Evolutionary conservation across 1,139 yeast species (phyloP), one percentile per base, ranked within the genome.

Genomic region (Hyphopichia buzzinii): DNA sequence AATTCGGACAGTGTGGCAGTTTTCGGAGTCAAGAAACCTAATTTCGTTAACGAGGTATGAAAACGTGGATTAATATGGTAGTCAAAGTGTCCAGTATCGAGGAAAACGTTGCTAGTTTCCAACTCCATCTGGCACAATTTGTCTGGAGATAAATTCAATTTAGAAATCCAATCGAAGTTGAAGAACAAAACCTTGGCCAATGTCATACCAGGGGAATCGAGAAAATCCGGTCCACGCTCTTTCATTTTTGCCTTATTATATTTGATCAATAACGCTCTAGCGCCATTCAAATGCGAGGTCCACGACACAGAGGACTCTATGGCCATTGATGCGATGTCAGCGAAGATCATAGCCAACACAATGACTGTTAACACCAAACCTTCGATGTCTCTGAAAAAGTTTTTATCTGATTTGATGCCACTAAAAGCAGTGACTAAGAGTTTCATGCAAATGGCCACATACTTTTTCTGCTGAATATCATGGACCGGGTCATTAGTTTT

Each of bases 301-400:
- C 52, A 48, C 28, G 43, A 38, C 12, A 34, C 39, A 3, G 44
- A 43, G 17, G 35, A 37, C 4, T 40, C 35, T 6, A 44, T 38
- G 34, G 44, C 49, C 31, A 45, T 34, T 19, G 38, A 33, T 24
- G 37, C 38, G 29, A 44, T 38, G 23, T 47, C 50, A 23, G 45
- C 46, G 19, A 44, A 46, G 13, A 46, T 39, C 47, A 46, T 46
- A 2, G 51, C 45, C 14, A 47, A 41, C 15, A 43, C 28, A 8
- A 48, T 38, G 32, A 48, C 50, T 10, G 52, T 48, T 16, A 47
- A 34, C 13, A 47, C 40, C 14, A 48, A 36, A 17, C 50, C 51
- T 37, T 48, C 52, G 29, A 48, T 44, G 34, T 46, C 41, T 40
- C 47, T 34, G 12, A 46, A 45, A 21, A 41, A 37, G 33, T 40